Evolutionary conservation across 2,329 filamentous ascomycete species (phyloP).

Genomic region (Elsinoe ampelina): DNA sequence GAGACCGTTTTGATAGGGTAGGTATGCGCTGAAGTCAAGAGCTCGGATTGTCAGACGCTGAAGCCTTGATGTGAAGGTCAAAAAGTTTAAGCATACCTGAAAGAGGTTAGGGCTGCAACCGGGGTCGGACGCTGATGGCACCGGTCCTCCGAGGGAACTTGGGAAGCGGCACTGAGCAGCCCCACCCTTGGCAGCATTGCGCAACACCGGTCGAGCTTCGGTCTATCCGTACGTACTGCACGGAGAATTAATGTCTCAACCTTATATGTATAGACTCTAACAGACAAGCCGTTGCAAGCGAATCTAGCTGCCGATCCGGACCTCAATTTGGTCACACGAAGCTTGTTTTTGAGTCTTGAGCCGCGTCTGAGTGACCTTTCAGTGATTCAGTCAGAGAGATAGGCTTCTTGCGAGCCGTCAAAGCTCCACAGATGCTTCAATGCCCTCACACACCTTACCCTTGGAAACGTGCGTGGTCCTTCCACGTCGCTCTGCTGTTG

Average conservation of each 20-base stretch:
- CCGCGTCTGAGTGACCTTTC: not conserved
- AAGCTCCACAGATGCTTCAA: not conserved
- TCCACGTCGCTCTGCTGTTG: not conserved
- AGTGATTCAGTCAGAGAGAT: too few species aligned
- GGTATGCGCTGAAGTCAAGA: not conserved
- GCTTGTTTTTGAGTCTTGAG: not conserved
- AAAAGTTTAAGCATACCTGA: not conserved
- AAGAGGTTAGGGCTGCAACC: not conserved
- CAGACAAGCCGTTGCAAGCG: slow-evolving; percentile 4
- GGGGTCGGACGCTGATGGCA: too few species aligned
- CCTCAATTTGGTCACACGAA: not conserved
- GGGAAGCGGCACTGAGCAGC: too few species aligned
- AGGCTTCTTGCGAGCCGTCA: not conserved
- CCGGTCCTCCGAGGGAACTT: too few species aligned
- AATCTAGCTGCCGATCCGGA: not conserved
- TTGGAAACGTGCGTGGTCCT: not conserved
- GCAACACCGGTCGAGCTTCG: not conserved
- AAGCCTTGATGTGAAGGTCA: slow-evolving; percentile 4
- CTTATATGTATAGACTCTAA: not conserved
- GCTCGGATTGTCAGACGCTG: not conserved
- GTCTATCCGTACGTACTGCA: not conserved
- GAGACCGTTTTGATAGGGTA: not conserved
- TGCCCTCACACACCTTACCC: not conserved
- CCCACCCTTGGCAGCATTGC: not conserved
- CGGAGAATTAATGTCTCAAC: slow-evolving; percentile 1